Evolutionary conservation across 331 rosid species (phyloP).

Genomic region (Ulmus americana): DNA sequence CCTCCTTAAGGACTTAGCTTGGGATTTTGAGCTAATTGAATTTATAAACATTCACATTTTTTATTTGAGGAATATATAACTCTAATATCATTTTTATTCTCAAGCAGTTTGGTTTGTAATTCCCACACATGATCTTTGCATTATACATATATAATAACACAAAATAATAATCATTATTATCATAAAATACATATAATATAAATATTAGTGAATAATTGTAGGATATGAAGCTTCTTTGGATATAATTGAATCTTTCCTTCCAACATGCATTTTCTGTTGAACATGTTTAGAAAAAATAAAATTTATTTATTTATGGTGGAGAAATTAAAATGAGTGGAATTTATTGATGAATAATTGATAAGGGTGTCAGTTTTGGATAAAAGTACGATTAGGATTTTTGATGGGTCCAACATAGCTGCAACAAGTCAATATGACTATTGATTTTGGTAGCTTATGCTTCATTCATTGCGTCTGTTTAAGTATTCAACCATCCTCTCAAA

Average conservation of each 20-base stretch:
- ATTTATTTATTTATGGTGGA: too few relatives aligned
- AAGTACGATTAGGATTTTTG: conserved; percentile 3
- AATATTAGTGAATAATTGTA: background rate
- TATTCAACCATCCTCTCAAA: too few relatives aligned
- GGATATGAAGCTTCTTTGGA: background rate
- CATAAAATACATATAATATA: too few relatives aligned
- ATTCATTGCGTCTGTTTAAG: too few relatives aligned
- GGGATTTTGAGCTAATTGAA: too few relatives aligned
- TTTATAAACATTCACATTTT: too few relatives aligned
- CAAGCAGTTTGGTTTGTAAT: too few relatives aligned
- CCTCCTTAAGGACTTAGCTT: too few relatives aligned
- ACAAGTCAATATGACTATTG: conserved; percentile 35
- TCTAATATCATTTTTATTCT: too few relatives aligned
- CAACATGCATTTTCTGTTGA: background rate
- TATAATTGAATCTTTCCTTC: background rate
- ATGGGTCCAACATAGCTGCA: conserved; percentile 28
- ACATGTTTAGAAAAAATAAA: background rate
- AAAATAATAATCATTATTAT: background rate
- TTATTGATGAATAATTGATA: background rate
- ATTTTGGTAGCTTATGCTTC: too few relatives aligned
- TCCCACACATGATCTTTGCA: background rate
- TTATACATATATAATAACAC: background rate
- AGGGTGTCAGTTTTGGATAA: background rate
- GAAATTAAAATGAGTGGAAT: background rate
- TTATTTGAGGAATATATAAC: too few relatives aligned